Evolutionary conservation across 2,329 filamentous ascomycete genomes (phyloP).

Genomic region (Bipolaris cookei): DNA sequence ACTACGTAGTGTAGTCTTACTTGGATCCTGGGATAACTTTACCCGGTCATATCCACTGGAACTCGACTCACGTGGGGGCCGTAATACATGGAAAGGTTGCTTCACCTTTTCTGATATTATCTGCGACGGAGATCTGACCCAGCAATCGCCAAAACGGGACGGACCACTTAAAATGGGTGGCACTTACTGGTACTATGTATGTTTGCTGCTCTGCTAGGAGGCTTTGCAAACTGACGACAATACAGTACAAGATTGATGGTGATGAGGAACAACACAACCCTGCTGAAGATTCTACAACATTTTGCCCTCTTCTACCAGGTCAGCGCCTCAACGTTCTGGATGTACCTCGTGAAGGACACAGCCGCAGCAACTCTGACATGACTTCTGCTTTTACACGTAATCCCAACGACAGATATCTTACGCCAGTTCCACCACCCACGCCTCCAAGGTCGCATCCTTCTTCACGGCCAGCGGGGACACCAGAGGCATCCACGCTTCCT

Average conservation of each 20-base stretch:
- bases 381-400: constrained; percentile 77
- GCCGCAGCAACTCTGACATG: constrained; percentile 70
- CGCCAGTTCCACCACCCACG: constrained; percentile 65
- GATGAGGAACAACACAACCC: constrained; percentile 78
- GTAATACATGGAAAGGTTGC: constrained; percentile 83
- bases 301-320: constrained; percentile 85
- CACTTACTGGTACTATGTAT: constrained; percentile 94
- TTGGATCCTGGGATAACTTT: constrained; percentile 98
- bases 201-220: constrained; percentile 44
- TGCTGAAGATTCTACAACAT: constrained; percentile 72
- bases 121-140: constrained; percentile 71
- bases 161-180: constrained; percentile 90
- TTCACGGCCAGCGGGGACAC: constrained; percentile 24
- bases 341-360: constrained; percentile 71
- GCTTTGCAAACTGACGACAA: constrained; percentile 21
- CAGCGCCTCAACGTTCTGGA: constrained; percentile 85
- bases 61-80: constrained; percentile 75
- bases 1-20: constrained; percentile 74
- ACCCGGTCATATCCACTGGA: constrained; percentile 78
- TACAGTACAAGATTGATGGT: constrained; percentile 87
- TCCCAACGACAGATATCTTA: constrained; percentile 75
- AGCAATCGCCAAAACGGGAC: constrained; percentile 64
- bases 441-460: constrained; percentile 44
- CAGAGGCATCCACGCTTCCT: constrained; percentile 27
- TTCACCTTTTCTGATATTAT: constrained; percentile 86